Percentiles rank a stretch among this genome's conserved stretches.
phyloP scores from a whole-genome alignment of 345 rosid genomes.

The Acer saccharum region DNA sequence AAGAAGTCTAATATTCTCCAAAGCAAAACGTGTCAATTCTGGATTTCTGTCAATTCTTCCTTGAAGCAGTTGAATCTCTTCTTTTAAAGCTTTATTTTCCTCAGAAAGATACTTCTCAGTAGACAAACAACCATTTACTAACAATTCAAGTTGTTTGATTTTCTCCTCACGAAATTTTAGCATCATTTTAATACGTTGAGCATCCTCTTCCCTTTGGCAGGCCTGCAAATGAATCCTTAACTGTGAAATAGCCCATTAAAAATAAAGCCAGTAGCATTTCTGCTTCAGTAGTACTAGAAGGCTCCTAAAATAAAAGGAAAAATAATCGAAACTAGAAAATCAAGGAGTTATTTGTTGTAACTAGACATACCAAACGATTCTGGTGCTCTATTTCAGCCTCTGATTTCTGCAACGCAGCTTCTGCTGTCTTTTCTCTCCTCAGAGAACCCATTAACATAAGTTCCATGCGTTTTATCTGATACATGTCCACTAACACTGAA shows the following conservation, averaged over 20 bases:
- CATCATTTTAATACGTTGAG: constrained; percentile 51
- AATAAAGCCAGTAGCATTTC: background rate
- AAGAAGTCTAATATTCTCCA: constrained; percentile 65
- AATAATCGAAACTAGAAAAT: constrained; percentile 3
- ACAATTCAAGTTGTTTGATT: constrained; percentile 56
- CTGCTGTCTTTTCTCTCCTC: constrained; percentile 72
- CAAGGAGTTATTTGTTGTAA: constrained; percentile 16
- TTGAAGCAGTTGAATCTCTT: constrained; percentile 66
- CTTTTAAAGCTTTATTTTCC: constrained; percentile 62
- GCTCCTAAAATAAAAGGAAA: constrained; percentile 4
- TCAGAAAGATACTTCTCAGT: constrained; percentile 55
- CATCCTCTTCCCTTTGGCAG: constrained; percentile 61
- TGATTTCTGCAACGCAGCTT: constrained; percentile 46
- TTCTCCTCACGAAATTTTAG: constrained; percentile 66
- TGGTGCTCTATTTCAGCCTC: constrained; percentile 65
- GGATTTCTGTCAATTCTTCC: constrained; percentile 60
- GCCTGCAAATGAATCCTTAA: constrained; percentile 52
- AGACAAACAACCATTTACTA: constrained; percentile 48
- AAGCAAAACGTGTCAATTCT: constrained; percentile 55
- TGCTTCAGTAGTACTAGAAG: constrained; percentile 5
- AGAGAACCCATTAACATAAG: constrained; percentile 54
- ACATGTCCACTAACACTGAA: constrained; percentile 22
- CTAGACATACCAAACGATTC: constrained; percentile 57
- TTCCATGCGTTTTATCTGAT: constrained; percentile 46
- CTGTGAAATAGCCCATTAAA: constrained; percentile 22